phyloP scores from a whole-genome alignment of 192 early-diverging fungal genomes.

The Rhizophlyctis rosea region DNA sequence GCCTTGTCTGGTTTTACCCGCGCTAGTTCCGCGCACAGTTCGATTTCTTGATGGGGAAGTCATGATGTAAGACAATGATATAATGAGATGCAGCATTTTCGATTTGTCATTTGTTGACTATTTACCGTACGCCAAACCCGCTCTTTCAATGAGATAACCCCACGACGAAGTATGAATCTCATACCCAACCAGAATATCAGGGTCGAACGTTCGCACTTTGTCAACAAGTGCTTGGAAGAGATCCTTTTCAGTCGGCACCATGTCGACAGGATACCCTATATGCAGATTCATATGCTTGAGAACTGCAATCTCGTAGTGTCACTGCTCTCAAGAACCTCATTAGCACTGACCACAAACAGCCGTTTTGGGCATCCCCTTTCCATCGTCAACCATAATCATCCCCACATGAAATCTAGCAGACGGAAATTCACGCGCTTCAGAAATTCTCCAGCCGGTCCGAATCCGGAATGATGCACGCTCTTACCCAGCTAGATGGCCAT shows the following conservation, averaged over 20 bases:
- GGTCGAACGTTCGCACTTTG: constrained; percentile 63
- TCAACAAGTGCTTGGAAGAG: constrained; percentile 58
- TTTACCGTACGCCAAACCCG: constrained; percentile 22
- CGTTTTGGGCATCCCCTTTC: constrained; percentile 25
- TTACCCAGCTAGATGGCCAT: constrained; percentile 51
- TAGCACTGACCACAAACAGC: constrained; percentile 13
- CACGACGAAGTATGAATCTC: constrained; percentile 83
- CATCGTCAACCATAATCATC: constrained; percentile 40
- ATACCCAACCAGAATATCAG: constrained; percentile 85
- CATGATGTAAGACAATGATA: not conserved
- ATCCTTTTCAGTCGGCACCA: constrained; percentile 49
- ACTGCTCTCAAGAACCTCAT: not conserved
- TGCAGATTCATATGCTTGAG: constrained; percentile 3
- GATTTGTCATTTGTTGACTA: not conserved
- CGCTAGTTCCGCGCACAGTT: constrained; percentile 46
- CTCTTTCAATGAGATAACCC: constrained; percentile 78
- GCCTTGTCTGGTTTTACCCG: constrained; percentile 34
- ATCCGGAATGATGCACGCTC: too few species aligned
- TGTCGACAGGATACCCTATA: constrained; percentile 33
- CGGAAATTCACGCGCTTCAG: not conserved
- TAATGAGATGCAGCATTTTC: not conserved
- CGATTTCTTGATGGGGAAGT: constrained; percentile 15
- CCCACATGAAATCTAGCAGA: constrained; percentile 50
- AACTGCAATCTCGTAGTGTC: not conserved
- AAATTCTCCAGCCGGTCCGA: too few species aligned